Conservation (phyloP, 2,329 filamentous ascomycete genomes). For the Exophiala xenobiotica region DNA sequence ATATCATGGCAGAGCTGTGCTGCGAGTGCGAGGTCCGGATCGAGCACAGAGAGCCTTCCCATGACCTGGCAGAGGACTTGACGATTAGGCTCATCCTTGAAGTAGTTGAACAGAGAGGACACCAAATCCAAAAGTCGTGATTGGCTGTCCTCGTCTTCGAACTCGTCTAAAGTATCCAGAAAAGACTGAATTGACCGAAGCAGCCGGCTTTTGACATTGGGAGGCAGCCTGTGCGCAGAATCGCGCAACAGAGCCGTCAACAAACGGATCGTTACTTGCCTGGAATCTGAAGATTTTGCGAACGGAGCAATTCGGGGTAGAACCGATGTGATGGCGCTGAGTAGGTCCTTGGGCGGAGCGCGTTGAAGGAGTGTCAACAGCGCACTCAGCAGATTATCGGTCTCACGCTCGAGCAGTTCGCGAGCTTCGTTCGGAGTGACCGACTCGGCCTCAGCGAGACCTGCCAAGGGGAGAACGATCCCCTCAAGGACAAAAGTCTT, state of each 20-base stretch:
- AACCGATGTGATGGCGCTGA: slow-evolving; percentile 20
- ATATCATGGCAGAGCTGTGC: slow-evolving; percentile 68
- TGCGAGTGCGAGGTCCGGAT: slow-evolving; percentile 64
- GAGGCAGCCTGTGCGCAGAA: slow-evolving; percentile 16
- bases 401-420: slow-evolving; percentile 14
- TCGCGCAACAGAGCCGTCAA: slow-evolving; percentile 45
- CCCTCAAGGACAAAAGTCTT: slow-evolving; percentile 74
- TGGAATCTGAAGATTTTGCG: slow-evolving; percentile 17
- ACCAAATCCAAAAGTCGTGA: slow-evolving; percentile 70
- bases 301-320: slow-evolving; percentile 23
- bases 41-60: slow-evolving; percentile 65
- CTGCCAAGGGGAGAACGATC: slow-evolving; percentile 59
- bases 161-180: slow-evolving; percentile 8
- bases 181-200: slow-evolving; percentile 21
- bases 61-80: slow-evolving; percentile 72
- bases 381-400: slow-evolving; percentile 65
- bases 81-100: slow-evolving; percentile 77
- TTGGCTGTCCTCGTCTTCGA: slow-evolving; percentile 56
- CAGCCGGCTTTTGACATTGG: slow-evolving; percentile 25
- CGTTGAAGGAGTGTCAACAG: slow-evolving; percentile 70
- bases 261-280: slow-evolving; percentile 16
- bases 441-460: slow-evolving; percentile 55
- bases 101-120: slow-evolving; percentile 82
- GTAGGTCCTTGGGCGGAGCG: slow-evolving; percentile 23
- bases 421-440: slow-evolving; percentile 44